These are phyloP conservation scores for Ophiostoma quercus DNA, from an alignment of 2,329 filamentous ascomycete genomes.

Conservation along the genomic window DNA sequence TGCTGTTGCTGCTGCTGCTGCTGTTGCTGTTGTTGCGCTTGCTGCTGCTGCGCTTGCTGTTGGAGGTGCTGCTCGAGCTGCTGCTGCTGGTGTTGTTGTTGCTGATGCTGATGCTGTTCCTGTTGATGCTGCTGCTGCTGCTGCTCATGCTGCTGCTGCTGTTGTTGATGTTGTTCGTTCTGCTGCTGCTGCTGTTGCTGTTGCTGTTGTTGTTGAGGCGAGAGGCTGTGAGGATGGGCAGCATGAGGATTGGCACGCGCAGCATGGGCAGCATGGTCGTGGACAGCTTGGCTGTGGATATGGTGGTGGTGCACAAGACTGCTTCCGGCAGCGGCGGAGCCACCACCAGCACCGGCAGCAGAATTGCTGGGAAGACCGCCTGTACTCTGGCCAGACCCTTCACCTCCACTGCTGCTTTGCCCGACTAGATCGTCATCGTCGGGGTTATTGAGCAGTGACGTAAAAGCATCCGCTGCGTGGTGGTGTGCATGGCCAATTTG, in stretches of 20 bases:
- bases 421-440: slow-evolving; percentile 32
- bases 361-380: not conserved
- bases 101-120: not conserved
- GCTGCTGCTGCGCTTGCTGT: not conserved
- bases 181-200: slow-evolving; percentile 16
- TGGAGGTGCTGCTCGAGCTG: slow-evolving; percentile 16
- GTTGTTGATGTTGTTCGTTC: slow-evolving; percentile 2
- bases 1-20: slow-evolving; percentile 6
- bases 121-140: slow-evolving; percentile 13
- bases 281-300: slow-evolving; percentile 20
- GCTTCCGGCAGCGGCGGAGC: not conserved
- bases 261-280: slow-evolving; percentile 7
- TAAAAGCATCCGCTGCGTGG: slow-evolving; percentile 44
- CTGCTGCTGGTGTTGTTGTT: slow-evolving; percentile 19
- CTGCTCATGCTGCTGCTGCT: slow-evolving; percentile 2
- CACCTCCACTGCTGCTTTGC: slow-evolving; percentile 10
- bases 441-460: slow-evolving; percentile 48
- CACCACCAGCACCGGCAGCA: not conserved
- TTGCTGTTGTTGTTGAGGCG: slow-evolving; percentile 16
- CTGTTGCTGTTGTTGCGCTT: not conserved
- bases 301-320: slow-evolving; percentile 15
- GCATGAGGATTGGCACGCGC: slow-evolving; percentile 13
- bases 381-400: slow-evolving; percentile 5
- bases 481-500: slow-evolving; percentile 29
- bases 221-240: not conserved